A percentile compares a stretch with the other conserved stretches of the same genome.
Conservation (phyloP, 768 basidiomycete genomes). For the Glaciozyma martinii region DNA sequence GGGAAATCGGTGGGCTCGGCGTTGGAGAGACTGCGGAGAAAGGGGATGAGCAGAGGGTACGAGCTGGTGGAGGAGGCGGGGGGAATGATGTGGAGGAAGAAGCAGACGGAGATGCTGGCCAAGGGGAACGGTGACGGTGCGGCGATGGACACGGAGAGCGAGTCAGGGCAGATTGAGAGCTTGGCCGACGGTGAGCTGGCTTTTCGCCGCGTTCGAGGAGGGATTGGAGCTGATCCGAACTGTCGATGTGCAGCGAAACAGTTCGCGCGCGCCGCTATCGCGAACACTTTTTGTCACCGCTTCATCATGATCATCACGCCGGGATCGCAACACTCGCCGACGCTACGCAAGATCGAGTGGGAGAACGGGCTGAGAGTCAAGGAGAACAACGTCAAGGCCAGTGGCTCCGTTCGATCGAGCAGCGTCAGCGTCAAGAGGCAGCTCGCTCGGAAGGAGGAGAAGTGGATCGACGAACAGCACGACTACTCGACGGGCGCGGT, state of each 20-base stretch:
- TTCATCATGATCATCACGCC: slow-evolving; percentile 72
- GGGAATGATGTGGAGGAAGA: background rate
- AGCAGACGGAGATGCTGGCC: no score
- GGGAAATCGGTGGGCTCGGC: slow-evolving; percentile 4
- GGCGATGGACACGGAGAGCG: background rate
- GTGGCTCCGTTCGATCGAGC: no score
- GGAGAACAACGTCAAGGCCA: slow-evolving; percentile 42
- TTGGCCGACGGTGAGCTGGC: background rate
- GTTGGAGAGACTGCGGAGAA: background rate
- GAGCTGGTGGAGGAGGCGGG: background rate
- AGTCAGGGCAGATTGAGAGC: background rate
- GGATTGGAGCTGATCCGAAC: background rate
- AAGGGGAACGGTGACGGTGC: no score
- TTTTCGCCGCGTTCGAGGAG: background rate
- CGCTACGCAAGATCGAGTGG: slow-evolving; percentile 70
- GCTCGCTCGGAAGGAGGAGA: slow-evolving; percentile 10
- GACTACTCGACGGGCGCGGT: slow-evolving; percentile 48
- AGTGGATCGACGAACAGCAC: slow-evolving; percentile 56
- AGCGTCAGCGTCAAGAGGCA: slow-evolving; percentile 59
- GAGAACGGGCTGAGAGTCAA: slow-evolving; percentile 49
- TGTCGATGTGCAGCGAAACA: background rate
- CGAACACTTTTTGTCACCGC: slow-evolving; percentile 61
- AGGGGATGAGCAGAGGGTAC: background rate
- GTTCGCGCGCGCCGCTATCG: slow-evolving; percentile 43
- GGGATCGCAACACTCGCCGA: slow-evolving; percentile 67